Evolutionary conservation across 805 yeast species (phyloP), one percentile per base, ranked within the genome.

Genomic region (Metschnikowia dekortorum): DNA sequence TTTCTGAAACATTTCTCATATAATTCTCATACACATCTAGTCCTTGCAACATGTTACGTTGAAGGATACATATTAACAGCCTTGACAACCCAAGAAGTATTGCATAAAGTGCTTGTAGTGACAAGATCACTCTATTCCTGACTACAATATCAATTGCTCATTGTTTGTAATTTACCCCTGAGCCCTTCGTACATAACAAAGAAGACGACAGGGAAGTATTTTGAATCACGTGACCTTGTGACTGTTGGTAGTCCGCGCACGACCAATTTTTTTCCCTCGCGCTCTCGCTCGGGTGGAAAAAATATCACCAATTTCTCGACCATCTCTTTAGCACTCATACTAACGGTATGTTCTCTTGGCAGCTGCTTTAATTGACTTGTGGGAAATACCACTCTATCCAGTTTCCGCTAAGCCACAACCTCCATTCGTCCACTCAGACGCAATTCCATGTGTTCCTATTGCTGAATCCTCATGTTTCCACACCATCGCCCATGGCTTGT

Each of bases 371-470:
- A 72, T 75, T 64, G 63, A 61, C 70, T 32, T 22, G 72, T 75
- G 68, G 18, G 80, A 91, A 92, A 99, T 76, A 98, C 78, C 94
- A 92, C 83, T 92, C 98, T 65, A 92, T 96, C 94, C 94, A 82
- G 98, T 92, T 78, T 92, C 98, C 80, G 90, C 90, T 81, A 98
- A 94, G 81, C 92, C 92, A 94, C 97, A 91, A 22, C 6, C n/a
- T 10, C 29, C 22, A 22, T 22, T 22, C 2, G 39, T 37, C 10
- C 10, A 22, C 8, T 11, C 30, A 22, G 22, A 22, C 22, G 22
- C 22, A 22, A 22, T 22, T 1, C 5, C 22, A 22, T 22, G 22
- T 22, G 22, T 22, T 22, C 1, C 5, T 22, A 1, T 5, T 22
- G 22, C 5, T 22, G 22, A 18, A 22, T 22, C 5, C 22, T 22